Evolutionary conservation across 1,284 basidiomycete genomes (phyloP).

Genomic region (Melampsora americana): DNA sequence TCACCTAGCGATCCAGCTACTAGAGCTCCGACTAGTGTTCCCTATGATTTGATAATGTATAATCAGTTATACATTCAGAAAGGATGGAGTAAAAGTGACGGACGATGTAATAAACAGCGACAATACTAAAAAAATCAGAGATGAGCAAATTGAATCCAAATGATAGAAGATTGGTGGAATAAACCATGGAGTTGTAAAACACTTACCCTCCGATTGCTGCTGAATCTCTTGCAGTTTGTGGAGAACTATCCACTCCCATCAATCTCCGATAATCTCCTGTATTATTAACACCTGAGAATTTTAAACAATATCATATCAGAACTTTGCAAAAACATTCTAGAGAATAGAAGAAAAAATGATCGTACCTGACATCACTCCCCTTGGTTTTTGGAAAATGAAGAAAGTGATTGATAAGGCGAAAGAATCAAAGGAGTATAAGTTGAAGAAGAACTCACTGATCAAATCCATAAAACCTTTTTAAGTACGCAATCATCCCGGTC

Average conservation of each 20-base stretch:
- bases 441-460: slow-evolving; percentile 13
- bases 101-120: slow-evolving; percentile 38
- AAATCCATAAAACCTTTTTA: slow-evolving; percentile 33
- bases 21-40: slow-evolving; percentile 51
- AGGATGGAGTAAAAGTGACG: slow-evolving; percentile 45
- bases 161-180: not conserved
- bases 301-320: not conserved
- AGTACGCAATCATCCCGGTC: too few relatives aligned
- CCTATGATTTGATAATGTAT: slow-evolving; percentile 46
- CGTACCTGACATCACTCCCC: slow-evolving; percentile 42
- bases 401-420: not conserved
- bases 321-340: not conserved
- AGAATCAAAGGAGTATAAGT: not conserved
- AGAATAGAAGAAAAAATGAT: not conserved
- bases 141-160: not conserved
- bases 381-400: not conserved
- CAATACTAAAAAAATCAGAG: slow-evolving; percentile 14
- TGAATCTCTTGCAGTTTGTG: slow-evolving; percentile 44
- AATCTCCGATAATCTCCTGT: slow-evolving; percentile 25
- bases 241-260: slow-evolving; percentile 44
- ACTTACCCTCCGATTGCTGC: slow-evolving; percentile 49
- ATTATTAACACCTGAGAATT: slow-evolving; percentile 32
- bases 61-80: slow-evolving; percentile 45
- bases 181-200: not conserved
- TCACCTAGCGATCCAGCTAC: slow-evolving; percentile 50